Base-by-base conservation (phyloP, 129 eudicot genomes). In the Saussurea involucrata region DNA sequence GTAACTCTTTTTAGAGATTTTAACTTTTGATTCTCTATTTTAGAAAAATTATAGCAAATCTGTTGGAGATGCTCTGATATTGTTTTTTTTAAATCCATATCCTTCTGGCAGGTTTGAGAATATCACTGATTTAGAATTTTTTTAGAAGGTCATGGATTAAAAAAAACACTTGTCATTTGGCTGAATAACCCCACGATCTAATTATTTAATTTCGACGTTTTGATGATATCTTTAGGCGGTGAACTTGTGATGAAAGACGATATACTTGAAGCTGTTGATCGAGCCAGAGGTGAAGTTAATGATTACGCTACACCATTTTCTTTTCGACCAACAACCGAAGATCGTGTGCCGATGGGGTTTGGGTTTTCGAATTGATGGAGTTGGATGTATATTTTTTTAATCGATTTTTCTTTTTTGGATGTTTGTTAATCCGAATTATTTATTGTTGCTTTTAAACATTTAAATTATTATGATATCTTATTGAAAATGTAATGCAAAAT, bases 211-310 rank as follows among this genome's bases (percentile, higher is more conserved):
- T 66, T 34, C 7, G 44, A 49, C 13, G 37, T 25, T 53, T 36
- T 40, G 21, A 63, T 71, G 66, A 8, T 40, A 57, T 76, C 3
- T 20, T 13, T 75, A 86, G 90, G 87, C 68, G 87, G 72, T 42
- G 90, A 86, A 15, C 60, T 20, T 69, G 90, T 86, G 49, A 75
- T 81, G 18, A 25, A 74, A 63, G 90, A 80, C 20, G 90, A 86
- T 46, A 53, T 86, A 33, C 58, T 83, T 29, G 70, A 80, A 83
- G 90, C 87, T 49, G 81, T 83, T 3, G 81, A 83, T 67, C 69
- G 90, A 73, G 85, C 81, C 40, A 69, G 42, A 72, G 66, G 34
- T 22, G 76, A 76, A 58, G 78, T 80, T 5, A 55, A 82, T 72
- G 82, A 78, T 15, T 6, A 53, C 18, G 78, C 65, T 55, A 66